Evolutionary conservation across 257 asterid species (phyloP).

Genomic region (Solanum gracilifrons): DNA sequence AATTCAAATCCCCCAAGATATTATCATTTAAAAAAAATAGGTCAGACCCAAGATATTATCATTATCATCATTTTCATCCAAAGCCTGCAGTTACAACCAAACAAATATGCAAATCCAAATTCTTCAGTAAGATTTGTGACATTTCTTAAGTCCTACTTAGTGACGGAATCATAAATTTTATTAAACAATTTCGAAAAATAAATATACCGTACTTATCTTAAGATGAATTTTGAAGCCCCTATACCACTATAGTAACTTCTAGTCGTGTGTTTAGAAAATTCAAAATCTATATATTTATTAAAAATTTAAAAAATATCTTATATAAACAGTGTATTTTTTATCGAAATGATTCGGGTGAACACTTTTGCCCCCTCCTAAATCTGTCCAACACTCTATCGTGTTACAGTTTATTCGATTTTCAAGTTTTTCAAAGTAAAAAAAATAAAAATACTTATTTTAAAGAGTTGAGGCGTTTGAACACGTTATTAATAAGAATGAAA

Average conservation of each 20-base stretch:
- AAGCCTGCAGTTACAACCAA: neutral
- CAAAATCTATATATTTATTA: no score
- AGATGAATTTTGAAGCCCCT: no score
- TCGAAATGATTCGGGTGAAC: neutral
- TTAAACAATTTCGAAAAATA: no score
- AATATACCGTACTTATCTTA: rapidly evolving
- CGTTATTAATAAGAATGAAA: neutral
- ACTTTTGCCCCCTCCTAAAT: neutral
- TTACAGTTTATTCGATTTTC: neutral
- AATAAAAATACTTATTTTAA: neutral
- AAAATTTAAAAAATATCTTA: no score
- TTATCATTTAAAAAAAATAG: neutral
- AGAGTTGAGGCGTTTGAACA: neutral
- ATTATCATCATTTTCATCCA: neutral
- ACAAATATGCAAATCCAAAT: neutral
- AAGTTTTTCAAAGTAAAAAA: neutral
- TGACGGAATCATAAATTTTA: rapidly evolving
- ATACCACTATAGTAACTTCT: no score
- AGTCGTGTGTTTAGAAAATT: neutral
- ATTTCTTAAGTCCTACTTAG: neutral
- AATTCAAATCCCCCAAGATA: neutral
- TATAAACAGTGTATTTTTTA: no score
- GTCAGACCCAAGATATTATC: neutral
- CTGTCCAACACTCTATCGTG: neutral
- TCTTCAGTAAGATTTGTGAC: neutral